Percentiles rank a stretch among this genome's conserved stretches.
Evolutionary conservation across 306 rosid species (phyloP).

Genomic region (Gynostemma pentaphyllum): DNA sequence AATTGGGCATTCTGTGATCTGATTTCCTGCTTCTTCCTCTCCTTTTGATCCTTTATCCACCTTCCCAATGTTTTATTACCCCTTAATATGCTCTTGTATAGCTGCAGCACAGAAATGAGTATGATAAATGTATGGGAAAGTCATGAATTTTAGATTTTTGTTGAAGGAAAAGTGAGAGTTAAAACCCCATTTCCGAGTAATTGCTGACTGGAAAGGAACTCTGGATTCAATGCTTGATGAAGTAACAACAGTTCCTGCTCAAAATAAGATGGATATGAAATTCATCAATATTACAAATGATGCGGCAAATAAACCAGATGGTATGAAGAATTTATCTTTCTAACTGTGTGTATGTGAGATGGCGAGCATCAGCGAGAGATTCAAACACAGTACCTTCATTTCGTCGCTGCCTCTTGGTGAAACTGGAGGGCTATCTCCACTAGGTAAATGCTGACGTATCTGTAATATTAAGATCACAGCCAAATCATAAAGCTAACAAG

Average conservation of each 20-base stretch:
- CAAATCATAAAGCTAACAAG: constrained; percentile 9
- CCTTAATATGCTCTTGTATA: constrained; percentile 60
- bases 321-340: background rate
- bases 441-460: constrained; percentile 33
- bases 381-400: constrained; percentile 45
- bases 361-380: constrained; percentile 10
- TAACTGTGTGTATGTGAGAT: background rate
- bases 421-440: constrained; percentile 45
- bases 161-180: constrained; percentile 14
- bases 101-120: constrained; percentile 36
- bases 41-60: constrained; percentile 86
- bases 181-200: constrained; percentile 75
- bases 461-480: constrained; percentile 17
- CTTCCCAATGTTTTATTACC: constrained; percentile 63
- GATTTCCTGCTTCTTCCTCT: constrained; percentile 87
- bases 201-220: constrained; percentile 59
- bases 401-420: constrained; percentile 56
- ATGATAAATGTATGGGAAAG: background rate
- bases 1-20: constrained; percentile 81
- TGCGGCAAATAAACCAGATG: background rate
- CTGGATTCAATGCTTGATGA: constrained; percentile 80
- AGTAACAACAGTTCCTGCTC: constrained; percentile 66
- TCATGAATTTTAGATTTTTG: background rate
- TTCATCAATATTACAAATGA: background rate
- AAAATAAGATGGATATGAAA: constrained; percentile 12